Evolutionary conservation across 1,284 basidiomycete species (phyloP), one percentile per base, ranked within the genome.

Genomic region (Ceraceosorus bombacis): DNA sequence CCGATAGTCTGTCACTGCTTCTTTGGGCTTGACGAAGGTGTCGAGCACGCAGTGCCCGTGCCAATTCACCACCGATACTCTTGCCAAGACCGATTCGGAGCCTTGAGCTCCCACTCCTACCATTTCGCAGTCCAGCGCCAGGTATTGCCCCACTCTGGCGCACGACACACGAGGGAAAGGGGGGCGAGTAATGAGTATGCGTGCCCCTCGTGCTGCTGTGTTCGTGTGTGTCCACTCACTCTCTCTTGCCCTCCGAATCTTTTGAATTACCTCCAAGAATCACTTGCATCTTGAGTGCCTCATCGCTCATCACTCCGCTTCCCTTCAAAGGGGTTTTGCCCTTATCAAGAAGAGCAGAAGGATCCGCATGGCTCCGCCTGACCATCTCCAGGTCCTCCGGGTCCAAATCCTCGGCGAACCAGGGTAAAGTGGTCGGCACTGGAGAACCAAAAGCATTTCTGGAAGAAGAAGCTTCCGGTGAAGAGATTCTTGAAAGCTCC

Each of bases 101-200:
- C 90, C 92, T 40, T 87, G 82, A 7, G 85, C 82, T 0, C 93
- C 92, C 5, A 97, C 85, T 1, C 93, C 93, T 4, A 98, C 94
- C 93, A 98, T 97, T 79, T 98, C 93, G 71, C 93, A 96, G 78
- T 97, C 93, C 50, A 97, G 81, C 0, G 90, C 86, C 39, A 94
- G 79, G 66, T 87, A 91, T 76, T 85, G 86, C 53, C 88, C 89
- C 1, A 85, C 84, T 59, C 87, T 89, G 43, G 43, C 43, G 43
- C 43, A 15, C 10, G 43, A 10, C 27, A 27, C 27, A 27, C 27
- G 27, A 27, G 27, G 27, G 27, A 27, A 27, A 27, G 27, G 27
- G 27, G 27, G 27, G 27, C 27, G 27, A 27, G 27, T 27, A 27
- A 27, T 27, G 27, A 27, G 27, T 27, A 27, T 27, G 27, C 27